Evolutionary conservation across 208 protist species (phyloP), one percentile per base, ranked within the genome.

Genomic region (Strigomonas culicis): DNA sequence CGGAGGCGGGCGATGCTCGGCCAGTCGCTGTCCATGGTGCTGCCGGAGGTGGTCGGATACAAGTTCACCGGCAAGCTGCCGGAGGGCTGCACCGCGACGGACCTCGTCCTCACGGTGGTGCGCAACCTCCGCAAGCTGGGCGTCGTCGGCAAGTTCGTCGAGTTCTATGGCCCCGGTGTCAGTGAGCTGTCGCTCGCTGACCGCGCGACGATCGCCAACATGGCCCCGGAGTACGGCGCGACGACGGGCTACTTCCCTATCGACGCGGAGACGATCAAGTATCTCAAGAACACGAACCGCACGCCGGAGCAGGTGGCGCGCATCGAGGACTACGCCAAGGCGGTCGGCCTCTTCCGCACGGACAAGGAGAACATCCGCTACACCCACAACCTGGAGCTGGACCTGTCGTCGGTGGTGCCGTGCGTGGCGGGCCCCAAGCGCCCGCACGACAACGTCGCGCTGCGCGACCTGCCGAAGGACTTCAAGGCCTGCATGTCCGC

Each of bases 171-270:
- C 50, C 79, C 82, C 24, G 96, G 95, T 68, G 88, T 98, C 24
- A 72, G 84, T 50, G 67, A 70, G 36, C 83, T 98, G 3, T 97
- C 94, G 21, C 71, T 98, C 11, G 92, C 94, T 7, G 96, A 98
- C 71, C 92, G 97, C 50, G 88, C 93, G 46, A 98, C 97, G 15
- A 84, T 98, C 56, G 90, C 95, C 24, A 98, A 98, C 80, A 99
- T 99, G 97, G 92, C 96, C n/a, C 96, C 95, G 30, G 97, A 99
- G 75, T 98, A 98, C 72, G 97, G 95, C 56, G 96, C 96, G 60
- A 98, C 93, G 25, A 92, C 93, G 13, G 96, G 95, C 62, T 99
- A 96, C 80, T 98, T 99, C 86, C 95, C 97, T 39, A 92, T 98
- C 59, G 97, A 99, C 72, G 60, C 75, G 21, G 85, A 97, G 71